phyloP scores from a whole-genome alignment of 2,329 filamentous ascomycete species.

The Cadophora luteo-olivacea region DNA sequence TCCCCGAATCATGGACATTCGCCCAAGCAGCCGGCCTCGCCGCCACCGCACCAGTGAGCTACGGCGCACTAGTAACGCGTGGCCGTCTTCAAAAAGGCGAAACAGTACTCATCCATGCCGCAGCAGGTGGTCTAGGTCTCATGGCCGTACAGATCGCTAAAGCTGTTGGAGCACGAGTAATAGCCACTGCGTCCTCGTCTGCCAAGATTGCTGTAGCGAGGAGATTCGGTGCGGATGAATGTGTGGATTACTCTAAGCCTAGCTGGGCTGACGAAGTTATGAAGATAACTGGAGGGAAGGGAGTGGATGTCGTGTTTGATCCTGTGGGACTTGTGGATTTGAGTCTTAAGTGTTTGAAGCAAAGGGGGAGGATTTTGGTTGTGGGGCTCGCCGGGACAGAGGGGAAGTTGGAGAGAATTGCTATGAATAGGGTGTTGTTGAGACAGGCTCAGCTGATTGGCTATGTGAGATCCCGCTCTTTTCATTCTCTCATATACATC shows the following conservation, averaged over 20 bases:
- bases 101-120: constrained; percentile 45
- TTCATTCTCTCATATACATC: too few relatives aligned
- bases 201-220: constrained; percentile 52
- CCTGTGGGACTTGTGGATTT: constrained; percentile 62
- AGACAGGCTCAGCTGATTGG: constrained; percentile 60
- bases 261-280: constrained; percentile 60
- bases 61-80: constrained; percentile 36
- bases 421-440: constrained; percentile 60
- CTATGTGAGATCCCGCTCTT: constrained; percentile 49
- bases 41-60: constrained; percentile 36
- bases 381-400: constrained; percentile 63
- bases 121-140: constrained; percentile 49
- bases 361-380: constrained; percentile 60
- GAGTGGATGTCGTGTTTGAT: constrained; percentile 65
- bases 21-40: constrained; percentile 37
- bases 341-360: constrained; percentile 59
- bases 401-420: constrained; percentile 59
- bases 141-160: constrained; percentile 63
- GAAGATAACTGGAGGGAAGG: constrained; percentile 53
- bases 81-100: constrained; percentile 37
- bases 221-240: constrained; percentile 49
- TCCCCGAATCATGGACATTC: constrained; percentile 35
- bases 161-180: constrained; percentile 57
- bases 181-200: constrained; percentile 57
- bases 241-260: constrained; percentile 50